Conservation (phyloP, 345 rosid genomes). For the Gossypium arboreum region DNA sequence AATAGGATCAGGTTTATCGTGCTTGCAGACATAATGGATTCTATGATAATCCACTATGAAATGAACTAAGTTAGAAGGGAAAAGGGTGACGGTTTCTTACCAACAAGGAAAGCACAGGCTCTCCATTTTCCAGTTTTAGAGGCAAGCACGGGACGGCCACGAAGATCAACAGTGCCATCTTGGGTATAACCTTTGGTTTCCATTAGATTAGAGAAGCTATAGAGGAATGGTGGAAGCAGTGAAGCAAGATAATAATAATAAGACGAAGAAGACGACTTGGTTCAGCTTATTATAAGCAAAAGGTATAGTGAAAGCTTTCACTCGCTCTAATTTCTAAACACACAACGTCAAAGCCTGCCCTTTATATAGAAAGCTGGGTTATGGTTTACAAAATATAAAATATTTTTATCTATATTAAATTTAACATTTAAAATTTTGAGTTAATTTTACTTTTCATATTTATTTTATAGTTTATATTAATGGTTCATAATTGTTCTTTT, state of each 20-base stretch:
- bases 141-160: slow-evolving; percentile 60
- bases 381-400: too few species aligned
- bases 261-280: not conserved
- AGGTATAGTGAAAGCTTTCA: not conserved
- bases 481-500: too few species aligned
- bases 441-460: too few species aligned
- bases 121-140: slow-evolving; percentile 79
- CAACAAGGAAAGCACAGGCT: slow-evolving; percentile 87
- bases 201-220: slow-evolving; percentile 24
- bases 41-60: too few species aligned
- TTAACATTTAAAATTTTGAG: too few species aligned
- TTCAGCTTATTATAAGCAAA: not conserved
- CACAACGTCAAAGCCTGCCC: not conserved
- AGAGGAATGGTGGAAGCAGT: not conserved
- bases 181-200: slow-evolving; percentile 58
- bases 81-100: slow-evolving; percentile 26
- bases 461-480: too few species aligned
- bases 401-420: too few species aligned
- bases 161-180: slow-evolving; percentile 85
- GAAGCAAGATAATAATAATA: not conserved
- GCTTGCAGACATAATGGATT: too few species aligned
- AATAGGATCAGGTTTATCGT: not conserved
- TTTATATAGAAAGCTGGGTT: not conserved
- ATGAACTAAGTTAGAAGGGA: not conserved
- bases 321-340: not conserved